phyloP scores from a whole-genome alignment of 2,329 filamentous ascomycete species.

The Hortaea sp. region DNA sequence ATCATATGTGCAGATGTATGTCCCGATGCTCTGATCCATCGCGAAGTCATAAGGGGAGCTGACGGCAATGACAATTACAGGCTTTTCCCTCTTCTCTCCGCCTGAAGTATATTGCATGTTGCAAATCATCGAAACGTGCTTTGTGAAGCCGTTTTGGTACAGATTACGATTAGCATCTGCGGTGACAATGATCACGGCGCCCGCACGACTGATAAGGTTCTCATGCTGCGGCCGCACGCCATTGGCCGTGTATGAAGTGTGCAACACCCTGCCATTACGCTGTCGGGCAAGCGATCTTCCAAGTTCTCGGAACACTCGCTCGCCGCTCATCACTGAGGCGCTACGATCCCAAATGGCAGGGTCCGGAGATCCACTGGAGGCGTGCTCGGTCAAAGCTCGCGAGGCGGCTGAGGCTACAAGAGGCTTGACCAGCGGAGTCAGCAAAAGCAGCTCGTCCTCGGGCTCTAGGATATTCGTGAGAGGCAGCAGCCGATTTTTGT shows the following conservation, averaged over 20 bases:
- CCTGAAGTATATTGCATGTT: slow-evolving; percentile 63
- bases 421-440: slow-evolving; percentile 85
- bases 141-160: slow-evolving; percentile 90
- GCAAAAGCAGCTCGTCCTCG: slow-evolving; percentile 77
- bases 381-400: slow-evolving; percentile 56
- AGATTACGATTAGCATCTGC: slow-evolving; percentile 90
- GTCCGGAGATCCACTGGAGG: slow-evolving; percentile 45
- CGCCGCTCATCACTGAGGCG: slow-evolving; percentile 72
- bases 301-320: slow-evolving; percentile 83
- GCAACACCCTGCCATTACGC: slow-evolving; percentile 73
- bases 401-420: slow-evolving; percentile 82
- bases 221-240: slow-evolving; percentile 88
- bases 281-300: slow-evolving; percentile 80
- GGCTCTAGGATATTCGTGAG: slow-evolving; percentile 70
- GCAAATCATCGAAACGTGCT: slow-evolving; percentile 93
- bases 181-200: slow-evolving; percentile 80
- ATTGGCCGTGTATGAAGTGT: slow-evolving; percentile 92
- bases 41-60: slow-evolving; percentile 96
- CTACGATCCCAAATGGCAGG: slow-evolving; percentile 47
- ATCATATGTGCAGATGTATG: slow-evolving; percentile 91
- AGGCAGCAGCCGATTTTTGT: slow-evolving; percentile 76
- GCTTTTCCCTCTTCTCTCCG: slow-evolving; percentile 67
- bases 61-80: slow-evolving; percentile 80
- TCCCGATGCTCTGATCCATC: slow-evolving; percentile 80
- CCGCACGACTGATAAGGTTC: slow-evolving; percentile 78